Percentiles rank a stretch among this genome's conserved stretches.
Conservation (phyloP, 805 yeast genomes). For the Starmerella gropengiesseri region DNA sequence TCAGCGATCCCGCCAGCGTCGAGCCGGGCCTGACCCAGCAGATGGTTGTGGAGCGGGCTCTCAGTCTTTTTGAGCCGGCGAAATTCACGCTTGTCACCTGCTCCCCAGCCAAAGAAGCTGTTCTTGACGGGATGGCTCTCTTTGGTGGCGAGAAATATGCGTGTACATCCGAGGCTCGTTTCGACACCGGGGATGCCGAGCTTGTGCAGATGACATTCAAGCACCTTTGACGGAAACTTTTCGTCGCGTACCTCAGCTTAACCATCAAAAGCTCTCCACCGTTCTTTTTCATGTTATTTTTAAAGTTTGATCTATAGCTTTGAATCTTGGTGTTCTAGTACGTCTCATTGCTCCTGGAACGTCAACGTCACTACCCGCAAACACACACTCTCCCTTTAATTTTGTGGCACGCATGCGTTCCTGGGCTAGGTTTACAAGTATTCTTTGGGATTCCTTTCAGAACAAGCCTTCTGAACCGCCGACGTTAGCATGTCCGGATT, state of each 20-base stretch:
- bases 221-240: neutral
- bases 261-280: neutral
- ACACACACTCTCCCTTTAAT: too few species aligned
- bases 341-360: too few species aligned
- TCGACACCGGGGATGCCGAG: conserved; percentile 16
- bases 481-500: conserved; percentile 11
- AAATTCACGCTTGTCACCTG: conserved; percentile 50
- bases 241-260: too few species aligned
- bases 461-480: too few species aligned
- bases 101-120: neutral
- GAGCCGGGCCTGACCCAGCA: conserved; percentile 34
- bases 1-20: conserved; percentile 36
- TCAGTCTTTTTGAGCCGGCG: conserved; percentile 60
- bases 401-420: neutral
- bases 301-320: neutral
- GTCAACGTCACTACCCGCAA: too few species aligned
- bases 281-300: too few species aligned
- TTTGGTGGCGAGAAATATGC: conserved; percentile 11
- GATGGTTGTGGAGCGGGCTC: conserved; percentile 48
- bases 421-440: neutral
- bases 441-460: too few species aligned
- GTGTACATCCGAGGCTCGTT: conserved; percentile 19
- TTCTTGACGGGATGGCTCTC: conserved; percentile 4
- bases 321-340: too few species aligned
- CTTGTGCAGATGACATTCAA: conserved; percentile 11